Evolutionary conservation across 352 stramenopile genomes (phyloP).

Genomic region (Pythium sp.): DNA sequence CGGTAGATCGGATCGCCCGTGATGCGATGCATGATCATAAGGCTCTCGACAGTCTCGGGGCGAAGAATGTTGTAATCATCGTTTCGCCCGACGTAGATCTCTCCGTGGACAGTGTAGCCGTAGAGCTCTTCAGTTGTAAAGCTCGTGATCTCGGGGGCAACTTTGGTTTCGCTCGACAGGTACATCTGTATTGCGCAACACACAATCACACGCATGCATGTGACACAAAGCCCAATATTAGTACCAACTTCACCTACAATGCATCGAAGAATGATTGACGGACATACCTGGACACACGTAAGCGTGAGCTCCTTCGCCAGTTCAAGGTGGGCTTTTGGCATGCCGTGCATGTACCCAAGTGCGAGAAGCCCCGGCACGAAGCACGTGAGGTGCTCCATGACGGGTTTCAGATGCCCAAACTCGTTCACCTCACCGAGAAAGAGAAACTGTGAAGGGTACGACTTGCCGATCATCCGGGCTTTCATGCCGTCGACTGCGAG

Average conservation of each 20-base stretch:
- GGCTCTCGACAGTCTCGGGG: conserved; percentile 87
- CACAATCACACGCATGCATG: not conserved
- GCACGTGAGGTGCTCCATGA: conserved; percentile 88
- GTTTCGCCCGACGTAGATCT: conserved; percentile 19
- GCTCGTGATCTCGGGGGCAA: conserved; percentile 72
- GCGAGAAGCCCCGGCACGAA: conserved; percentile 84
- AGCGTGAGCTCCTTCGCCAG: conserved; percentile 70
- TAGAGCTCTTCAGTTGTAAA: conserved; percentile 38
- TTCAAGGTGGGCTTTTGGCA: conserved; percentile 49
- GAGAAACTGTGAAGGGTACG: conserved; percentile 31
- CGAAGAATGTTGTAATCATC: conserved; percentile 75
- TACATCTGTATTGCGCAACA: conserved; percentile 60
- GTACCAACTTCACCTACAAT: no score
- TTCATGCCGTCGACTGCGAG: conserved; percentile 52
- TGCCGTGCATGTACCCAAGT: conserved; percentile 57
- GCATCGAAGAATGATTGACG: no score
- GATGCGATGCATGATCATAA: conserved; percentile 88
- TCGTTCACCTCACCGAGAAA: conserved; percentile 45
- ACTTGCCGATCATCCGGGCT: conserved; percentile 32
- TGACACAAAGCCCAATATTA: not conserved
- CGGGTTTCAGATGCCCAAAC: conserved; percentile 23
- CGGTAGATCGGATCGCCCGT: conserved; percentile 81
- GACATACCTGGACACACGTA: conserved; percentile 64
- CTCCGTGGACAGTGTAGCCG: conserved; percentile 4
- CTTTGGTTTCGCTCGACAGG: conserved; percentile 35